A percentile compares a stretch with the other conserved stretches of the same genome.
phyloP scores from a whole-genome alignment of 768 basidiomycete genomes.

The Phaeotremella fagi region DNA sequence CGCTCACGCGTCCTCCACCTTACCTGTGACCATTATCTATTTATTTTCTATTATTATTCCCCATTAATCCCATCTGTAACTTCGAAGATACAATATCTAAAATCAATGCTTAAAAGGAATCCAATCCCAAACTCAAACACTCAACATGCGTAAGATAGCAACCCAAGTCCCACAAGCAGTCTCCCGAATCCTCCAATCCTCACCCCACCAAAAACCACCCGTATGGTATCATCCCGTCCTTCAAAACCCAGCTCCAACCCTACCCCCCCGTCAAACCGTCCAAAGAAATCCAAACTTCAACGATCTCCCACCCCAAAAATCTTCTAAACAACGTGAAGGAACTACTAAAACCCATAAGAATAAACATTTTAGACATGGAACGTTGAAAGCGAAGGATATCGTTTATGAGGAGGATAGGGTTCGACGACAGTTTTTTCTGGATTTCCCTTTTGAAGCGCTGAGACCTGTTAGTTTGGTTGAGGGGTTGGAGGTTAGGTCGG shows the following conservation, averaged over 20 bases:
- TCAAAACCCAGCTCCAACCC: slow-evolving; percentile 77
- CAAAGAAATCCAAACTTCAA: slow-evolving; percentile 51
- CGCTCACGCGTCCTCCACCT: background rate
- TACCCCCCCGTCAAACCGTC: slow-evolving; percentile 68
- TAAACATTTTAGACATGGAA: slow-evolving; percentile 54
- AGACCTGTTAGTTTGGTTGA: slow-evolving; percentile 74
- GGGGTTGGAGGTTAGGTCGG: slow-evolving; percentile 41
- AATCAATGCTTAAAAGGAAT: no score
- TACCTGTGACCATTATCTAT: background rate
- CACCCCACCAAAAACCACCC: slow-evolving; percentile 63
- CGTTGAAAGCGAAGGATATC: slow-evolving; percentile 56
- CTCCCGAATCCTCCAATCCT: slow-evolving; percentile 68
- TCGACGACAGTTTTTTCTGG: slow-evolving; percentile 83
- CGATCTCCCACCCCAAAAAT: slow-evolving; percentile 26
- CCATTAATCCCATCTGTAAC: background rate
- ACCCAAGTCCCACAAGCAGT: slow-evolving; percentile 84
- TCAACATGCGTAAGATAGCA: slow-evolving; percentile 54
- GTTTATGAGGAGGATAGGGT: slow-evolving; percentile 78
- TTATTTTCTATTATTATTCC: background rate
- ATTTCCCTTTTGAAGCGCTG: slow-evolving; percentile 95
- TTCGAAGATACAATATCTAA: no score
- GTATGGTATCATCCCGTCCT: slow-evolving; percentile 81
- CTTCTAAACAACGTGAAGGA: slow-evolving; percentile 22
- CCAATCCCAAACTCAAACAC: no score
- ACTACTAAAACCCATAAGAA: slow-evolving; percentile 34